Percentiles rank a stretch among this genome's conserved stretches.
Evolutionary conservation across 257 asterid species (phyloP).

Genomic region (Scutellaria baicalensis): DNA sequence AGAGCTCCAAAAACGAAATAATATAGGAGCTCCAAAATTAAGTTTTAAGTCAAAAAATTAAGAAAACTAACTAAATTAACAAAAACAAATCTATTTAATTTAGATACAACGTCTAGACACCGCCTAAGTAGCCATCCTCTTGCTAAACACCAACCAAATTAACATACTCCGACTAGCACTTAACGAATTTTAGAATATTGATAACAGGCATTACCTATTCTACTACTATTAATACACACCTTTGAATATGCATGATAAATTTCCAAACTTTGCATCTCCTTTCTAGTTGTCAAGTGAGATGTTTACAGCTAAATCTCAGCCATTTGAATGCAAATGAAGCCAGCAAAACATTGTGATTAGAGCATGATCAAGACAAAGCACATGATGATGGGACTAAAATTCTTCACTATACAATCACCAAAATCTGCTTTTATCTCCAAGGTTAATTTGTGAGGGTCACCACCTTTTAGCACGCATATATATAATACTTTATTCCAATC

Average conservation of each 20-base stretch:
- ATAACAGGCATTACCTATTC: no score
- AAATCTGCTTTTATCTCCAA: background rate
- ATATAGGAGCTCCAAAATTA: no score
- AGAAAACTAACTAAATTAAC: no score
- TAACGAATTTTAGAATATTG: no score
- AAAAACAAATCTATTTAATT: no score
- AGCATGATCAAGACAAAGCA: constrained; percentile 14
- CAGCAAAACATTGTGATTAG: constrained; percentile 15
- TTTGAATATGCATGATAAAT: background rate
- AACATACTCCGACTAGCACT: no score
- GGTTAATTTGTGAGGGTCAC: background rate
- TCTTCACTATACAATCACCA: background rate
- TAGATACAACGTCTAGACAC: no score
- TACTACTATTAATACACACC: no score
- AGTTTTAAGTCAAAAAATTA: no score
- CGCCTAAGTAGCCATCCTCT: no score
- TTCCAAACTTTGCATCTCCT: background rate
- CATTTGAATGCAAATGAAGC: background rate
- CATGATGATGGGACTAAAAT: constrained; percentile 19
- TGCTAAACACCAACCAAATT: no score
- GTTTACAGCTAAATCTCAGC: background rate
- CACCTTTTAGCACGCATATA: constrained; percentile 4
- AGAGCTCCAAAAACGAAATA: no score
- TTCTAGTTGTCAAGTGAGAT: background rate
- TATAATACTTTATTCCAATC: constrained; percentile 15